Percentiles rank a stretch among this genome's conserved stretches.
phyloP scores from a whole-genome alignment of 2,329 filamentous ascomycete species.

The Botrytis pseudocinerea region DNA sequence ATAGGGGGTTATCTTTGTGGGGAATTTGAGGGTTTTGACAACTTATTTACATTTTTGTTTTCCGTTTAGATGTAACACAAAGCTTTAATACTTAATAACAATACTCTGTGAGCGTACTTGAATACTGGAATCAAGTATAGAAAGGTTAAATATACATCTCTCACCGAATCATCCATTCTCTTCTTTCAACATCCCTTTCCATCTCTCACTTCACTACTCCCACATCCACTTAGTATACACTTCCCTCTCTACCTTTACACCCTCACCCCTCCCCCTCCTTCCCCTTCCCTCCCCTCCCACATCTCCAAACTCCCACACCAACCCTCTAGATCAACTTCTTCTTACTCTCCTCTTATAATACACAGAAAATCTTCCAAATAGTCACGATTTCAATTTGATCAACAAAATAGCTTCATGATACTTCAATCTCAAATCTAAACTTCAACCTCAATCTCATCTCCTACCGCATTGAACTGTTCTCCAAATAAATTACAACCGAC shows the following conservation, averaged over 20 bases:
- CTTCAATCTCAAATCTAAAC: background rate
- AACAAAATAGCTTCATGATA: background rate
- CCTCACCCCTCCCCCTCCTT: no score
- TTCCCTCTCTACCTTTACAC: no score
- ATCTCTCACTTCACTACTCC: background rate
- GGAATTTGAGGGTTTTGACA: background rate
- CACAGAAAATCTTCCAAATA: background rate
- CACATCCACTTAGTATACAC: rapidly evolving
- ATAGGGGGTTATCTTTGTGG: background rate
- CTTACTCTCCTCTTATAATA: no score
- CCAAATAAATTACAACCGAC: background rate
- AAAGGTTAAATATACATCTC: rapidly evolving
- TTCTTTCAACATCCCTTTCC: background rate
- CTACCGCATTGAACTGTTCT: background rate
- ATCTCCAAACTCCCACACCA: background rate
- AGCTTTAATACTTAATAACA: no score
- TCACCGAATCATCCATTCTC: rapidly evolving
- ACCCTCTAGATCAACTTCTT: no score
- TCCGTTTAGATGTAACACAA: no score
- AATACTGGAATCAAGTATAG: background rate
- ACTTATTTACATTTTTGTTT: background rate
- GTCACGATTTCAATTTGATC: background rate
- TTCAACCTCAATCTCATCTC: background rate
- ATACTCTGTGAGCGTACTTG: background rate
- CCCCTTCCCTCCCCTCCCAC: no score